Base-by-base conservation (phyloP, 305 asterid genomes). In the Solanum hybrid region DNA sequence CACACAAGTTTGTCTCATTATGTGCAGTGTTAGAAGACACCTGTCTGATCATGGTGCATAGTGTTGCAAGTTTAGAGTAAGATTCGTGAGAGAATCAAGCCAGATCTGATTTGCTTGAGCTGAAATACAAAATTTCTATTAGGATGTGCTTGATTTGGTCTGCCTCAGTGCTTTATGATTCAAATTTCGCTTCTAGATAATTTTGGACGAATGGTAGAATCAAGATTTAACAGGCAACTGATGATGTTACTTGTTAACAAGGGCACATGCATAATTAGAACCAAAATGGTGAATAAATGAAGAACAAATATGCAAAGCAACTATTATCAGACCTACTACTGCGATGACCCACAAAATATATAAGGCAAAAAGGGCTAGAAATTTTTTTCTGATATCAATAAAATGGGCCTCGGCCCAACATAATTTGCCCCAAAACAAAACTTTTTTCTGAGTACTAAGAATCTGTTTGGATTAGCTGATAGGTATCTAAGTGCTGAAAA, bases 11-110 rank as follows among this genome's bases (percentile, higher is more conserved):
- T 79, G 85, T 35, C 29, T 77, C 84, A 10, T 78, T 78, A 34
- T 35, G 27, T 35, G 45, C 51, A 19, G 84, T 35, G 29, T 78
- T 76, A 19, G 60, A 78, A 37, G 85, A 78, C 2, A 37, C 64
- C 12, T n/a, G 1, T 45, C 56, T 79, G 34, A 24, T 79, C 85
- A n/a, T n/a, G n/a, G 10, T 79, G 60, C 60, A 6, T 78, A 37
- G 60, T n/a, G 85, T 78, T 78, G n/a, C 85, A 78, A 78, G 85
- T 78, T 78, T 78, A n/a, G 85, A 78, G 85, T 78, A 78, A 36
- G 0, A 79, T 37, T 78, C 1, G 64, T 79, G 34, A 79, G 60
- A 79, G 34, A 79, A 79, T 36, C 34, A 79, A 79, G 85, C 60
- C 85, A 37, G 34, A 79, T 22, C 60, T 27, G 34, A 78, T 36